Base-by-base conservation (phyloP, 495 filamentous ascomycete species). In the Tuber indicum region DNA sequence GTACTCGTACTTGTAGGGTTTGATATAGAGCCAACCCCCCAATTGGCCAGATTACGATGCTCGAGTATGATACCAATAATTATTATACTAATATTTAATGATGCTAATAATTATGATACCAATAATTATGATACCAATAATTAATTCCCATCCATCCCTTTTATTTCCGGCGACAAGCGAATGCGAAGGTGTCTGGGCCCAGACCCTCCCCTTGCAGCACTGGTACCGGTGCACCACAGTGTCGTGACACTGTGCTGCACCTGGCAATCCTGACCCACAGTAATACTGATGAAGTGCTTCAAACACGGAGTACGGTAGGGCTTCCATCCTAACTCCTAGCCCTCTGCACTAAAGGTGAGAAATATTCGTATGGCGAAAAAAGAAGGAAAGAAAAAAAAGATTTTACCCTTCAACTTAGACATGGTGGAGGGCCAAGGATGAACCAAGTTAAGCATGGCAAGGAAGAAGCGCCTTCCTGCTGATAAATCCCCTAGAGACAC, bases 381-480 rank as follows among this genome's bases (percentile, higher is more conserved):
- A n/a, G n/a, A n/a, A n/a, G n/a, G n/a, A n/a, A n/a, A n/a, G n/a
- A n/a, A n/a, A n/a, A n/a, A 43, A 43, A 43, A 8, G 42, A 43
- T 43, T 43, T 10, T 10, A 43, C 9, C 4, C 42, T 43, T 43
- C 42, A 10, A 3, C 42, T 43, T 43, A 43, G 42, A 8, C 42
- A 43, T 43, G 6, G 49, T 23, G 23, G 23, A 26, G 49, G 8
- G 10, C 74, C 52, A 43, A 19, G 45, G 69, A 32, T 46, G 32
- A 41, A 72, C 46, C 36, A 71, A 19, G 14, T 5, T 19, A 39
- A n/a, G 44, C 44, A 52, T 16, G 23, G 16, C 66, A 41, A 43
- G 39, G 44, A 42, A 43, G 52, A 26, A 62, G 10, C 23, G 49
- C 49, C n/a, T 58, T 75, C 72, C 52, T 75, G 47, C 72, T 47